Percentiles rank a stretch among this genome's conserved stretches.
Evolutionary conservation across 2,329 filamentous ascomycete genomes (phyloP).

Genomic region (Fusarium pseudocircinatum): DNA sequence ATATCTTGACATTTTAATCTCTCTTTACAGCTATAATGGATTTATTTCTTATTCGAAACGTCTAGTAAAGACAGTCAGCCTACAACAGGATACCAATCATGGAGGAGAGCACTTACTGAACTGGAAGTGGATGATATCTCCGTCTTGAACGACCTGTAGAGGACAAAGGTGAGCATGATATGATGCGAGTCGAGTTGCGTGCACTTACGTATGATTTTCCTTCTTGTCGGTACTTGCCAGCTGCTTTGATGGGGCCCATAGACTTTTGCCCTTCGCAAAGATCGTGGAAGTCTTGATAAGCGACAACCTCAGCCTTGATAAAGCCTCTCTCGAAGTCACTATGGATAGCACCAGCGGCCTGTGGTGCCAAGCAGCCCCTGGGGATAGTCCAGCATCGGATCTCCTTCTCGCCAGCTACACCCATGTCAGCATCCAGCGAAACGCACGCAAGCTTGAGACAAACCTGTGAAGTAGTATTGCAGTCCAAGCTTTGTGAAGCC

Average conservation of each 20-base stretch:
- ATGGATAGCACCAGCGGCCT: constrained; percentile 55
- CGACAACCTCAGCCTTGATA: constrained; percentile 58
- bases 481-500: constrained; percentile 56
- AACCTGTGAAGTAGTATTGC: constrained; percentile 57
- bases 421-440: not conserved
- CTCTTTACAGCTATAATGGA: fast-evolving
- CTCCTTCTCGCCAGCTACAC: constrained; percentile 55
- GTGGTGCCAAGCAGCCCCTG: constrained; percentile 50
- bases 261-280: constrained; percentile 55
- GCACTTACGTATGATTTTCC: constrained; percentile 54
- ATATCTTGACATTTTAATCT: fast-evolving
- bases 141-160: constrained; percentile 52
- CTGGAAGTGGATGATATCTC: constrained; percentile 56
- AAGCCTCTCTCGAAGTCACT: constrained; percentile 56
- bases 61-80: not conserved
- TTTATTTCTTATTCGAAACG: constrained; percentile 40
- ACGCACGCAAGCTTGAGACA: not conserved
- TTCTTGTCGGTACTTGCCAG: constrained; percentile 57
- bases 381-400: constrained; percentile 57
- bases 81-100: fast-evolving
- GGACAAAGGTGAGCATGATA: constrained; percentile 31
- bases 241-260: constrained; percentile 57
- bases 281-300: constrained; percentile 57
- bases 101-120: constrained; percentile 48
- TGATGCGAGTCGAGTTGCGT: not conserved